Evolutionary conservation across 176 grass and related monocot species (phyloP), one percentile per base, ranked within the genome.

Genomic region (Poa annua): DNA sequence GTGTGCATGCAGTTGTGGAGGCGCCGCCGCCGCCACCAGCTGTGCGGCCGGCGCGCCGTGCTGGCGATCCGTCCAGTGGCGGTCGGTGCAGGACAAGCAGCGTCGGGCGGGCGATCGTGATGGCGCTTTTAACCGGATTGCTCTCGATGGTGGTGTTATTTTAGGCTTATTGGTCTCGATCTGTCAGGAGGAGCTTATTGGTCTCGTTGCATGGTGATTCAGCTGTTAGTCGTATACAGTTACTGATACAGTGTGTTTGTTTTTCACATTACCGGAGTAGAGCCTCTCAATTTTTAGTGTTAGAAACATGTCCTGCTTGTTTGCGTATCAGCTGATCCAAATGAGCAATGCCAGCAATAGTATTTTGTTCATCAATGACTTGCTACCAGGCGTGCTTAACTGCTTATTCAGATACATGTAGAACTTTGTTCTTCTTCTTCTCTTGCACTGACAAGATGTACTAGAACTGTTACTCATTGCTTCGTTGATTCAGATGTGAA

Each of bases 11-110:
- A 85, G 78, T 86, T 38, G 88, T 86, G 65, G 64, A 89, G 29
- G 78, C 88, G 78, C 72, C 83, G 55, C 79, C 78, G 65, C 78
- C 78, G 26, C 83, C 83, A n/a, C 54, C 82, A 1, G 29, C 42
- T 1, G 17, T 10, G 7, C 16, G 2, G 14, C 10, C 24, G 15
- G 33, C 7, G 51, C 69, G 63, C 4, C 39, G 57, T 2, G 29
- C 17, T 4, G 72, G 54, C 5, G 65, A 41, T 21, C 61, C 78
- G 51, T 81, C 88, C 4, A 45, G 73, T 7, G 14, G 35, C 19
- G 26, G 25, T 20, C 19, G 67, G 79, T 36, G 66, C 72, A 56
- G 72, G 63, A 22, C 42, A 47, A 2, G 63, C 51, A 3, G 22
- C 78, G 45, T 16, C 88, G 59, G 72, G 53, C 7, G 22, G 0